phyloP scores from a whole-genome alignment of 306 rosid species.

The Delonix regia region DNA sequence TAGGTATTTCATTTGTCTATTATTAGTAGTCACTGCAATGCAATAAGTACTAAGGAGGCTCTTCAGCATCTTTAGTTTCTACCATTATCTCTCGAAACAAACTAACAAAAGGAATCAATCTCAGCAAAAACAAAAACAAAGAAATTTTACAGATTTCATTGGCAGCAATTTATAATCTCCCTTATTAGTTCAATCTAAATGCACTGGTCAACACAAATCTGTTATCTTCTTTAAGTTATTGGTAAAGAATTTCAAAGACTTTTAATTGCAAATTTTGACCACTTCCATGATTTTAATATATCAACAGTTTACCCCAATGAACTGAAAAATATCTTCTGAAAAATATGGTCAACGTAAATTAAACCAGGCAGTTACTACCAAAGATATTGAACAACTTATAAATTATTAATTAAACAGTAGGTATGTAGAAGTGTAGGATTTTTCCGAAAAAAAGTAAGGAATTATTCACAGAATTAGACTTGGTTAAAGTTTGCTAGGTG shows the following conservation, averaged over 20 bases:
- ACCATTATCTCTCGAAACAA: constrained; percentile 14
- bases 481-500: too few relatives aligned
- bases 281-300: too few relatives aligned
- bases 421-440: too few relatives aligned
- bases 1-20: not conserved
- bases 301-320: too few relatives aligned
- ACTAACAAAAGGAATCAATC: constrained; percentile 29
- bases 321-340: too few relatives aligned
- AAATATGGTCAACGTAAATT: too few relatives aligned
- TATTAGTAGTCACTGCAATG: constrained; percentile 33
- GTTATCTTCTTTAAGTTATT: constrained; percentile 28
- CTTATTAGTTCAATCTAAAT: constrained; percentile 31
- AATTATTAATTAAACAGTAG: too few relatives aligned
- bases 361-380: too few relatives aligned
- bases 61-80: not conserved
- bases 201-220: constrained; percentile 1
- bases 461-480: too few relatives aligned
- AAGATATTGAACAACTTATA: too few relatives aligned
- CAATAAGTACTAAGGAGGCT: too few relatives aligned
- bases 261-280: constrained; percentile 19
- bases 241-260: not conserved
- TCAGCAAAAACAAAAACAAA: not conserved
- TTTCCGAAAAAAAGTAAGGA: too few relatives aligned
- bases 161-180: not conserved
- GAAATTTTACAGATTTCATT: not conserved